Evolutionary conservation across 331 rosid species (phyloP), one percentile per base, ranked within the genome.

Genomic region (Cydonia oblonga): DNA sequence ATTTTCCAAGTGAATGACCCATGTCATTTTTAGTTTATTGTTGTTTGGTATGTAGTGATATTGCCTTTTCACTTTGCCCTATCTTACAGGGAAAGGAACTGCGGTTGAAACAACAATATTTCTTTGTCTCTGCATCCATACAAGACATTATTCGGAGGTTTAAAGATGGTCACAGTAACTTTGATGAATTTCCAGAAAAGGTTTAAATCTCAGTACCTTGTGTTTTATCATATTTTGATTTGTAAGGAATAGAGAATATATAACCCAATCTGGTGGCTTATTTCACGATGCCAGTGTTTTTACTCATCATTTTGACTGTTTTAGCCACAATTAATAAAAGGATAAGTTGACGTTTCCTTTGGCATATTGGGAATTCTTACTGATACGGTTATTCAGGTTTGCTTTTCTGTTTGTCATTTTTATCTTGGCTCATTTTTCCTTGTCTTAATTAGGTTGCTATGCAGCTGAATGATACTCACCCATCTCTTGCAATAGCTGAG

Each of bases 381-480:
- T 61, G 49, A 76, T 63, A 53, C 44, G 14, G 38, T 65, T 32
- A 52, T 76, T 75, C 60, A 58, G 58, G 71, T 72, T 64, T 78
- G 22, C 42, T 57, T 51, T 29, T 73, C 38, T 68, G 74, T 76
- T 54, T 32, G 54, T 49, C n/a, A 49, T 12, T 14, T 29, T 24
- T 62, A 72, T 57, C n/a, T n/a, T 59, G 76, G 44, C 69, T 59
- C 72, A 67, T 77, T 19, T 82, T 58, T 42, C 51, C 68, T 32
- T 76, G 28, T 70, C 72, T 35, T 66, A 42, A 46, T 73, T 76
- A 89, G 92, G 90, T 89, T 77, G 86, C 96, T 66, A 75, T 89
- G 75, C 96, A 89, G 82, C 84, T 89, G 64, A 89, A 87, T 29
- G 96, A 89, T 76, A 89, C 92, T 65, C 96, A 89, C 72, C 92